A percentile compares a stretch with the other conserved stretches of the same genome.
phyloP scores from a whole-genome alignment of 495 filamentous ascomycete genomes.

The Lindgomyces ingoldianus region DNA sequence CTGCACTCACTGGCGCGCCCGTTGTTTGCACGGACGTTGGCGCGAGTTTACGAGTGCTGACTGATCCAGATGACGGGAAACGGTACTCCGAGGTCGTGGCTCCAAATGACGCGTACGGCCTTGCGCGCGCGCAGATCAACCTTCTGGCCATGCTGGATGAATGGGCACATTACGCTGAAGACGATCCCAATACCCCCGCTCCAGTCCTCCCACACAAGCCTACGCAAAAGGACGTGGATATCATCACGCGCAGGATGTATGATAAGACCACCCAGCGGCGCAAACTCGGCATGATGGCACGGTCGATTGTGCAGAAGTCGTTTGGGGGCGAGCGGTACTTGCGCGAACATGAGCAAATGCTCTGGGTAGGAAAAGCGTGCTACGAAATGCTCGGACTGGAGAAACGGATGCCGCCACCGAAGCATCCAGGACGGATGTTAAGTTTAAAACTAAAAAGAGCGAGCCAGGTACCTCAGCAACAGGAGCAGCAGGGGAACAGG shows the following conservation, averaged over 20 bases:
- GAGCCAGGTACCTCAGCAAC: conserved; percentile 1
- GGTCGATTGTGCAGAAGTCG: conserved; percentile 61
- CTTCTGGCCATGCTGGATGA: conserved; percentile 62
- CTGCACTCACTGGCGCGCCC: conserved; percentile 63
- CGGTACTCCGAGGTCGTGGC: conserved; percentile 64
- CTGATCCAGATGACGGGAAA: conserved; percentile 58
- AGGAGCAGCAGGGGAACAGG: not conserved
- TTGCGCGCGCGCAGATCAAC: conserved; percentile 64
- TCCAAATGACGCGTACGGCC: conserved; percentile 60
- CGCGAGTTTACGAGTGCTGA: conserved; percentile 63
- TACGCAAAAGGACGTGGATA: conserved; percentile 54
- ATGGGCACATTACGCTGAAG: conserved; percentile 58
- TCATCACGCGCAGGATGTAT: conserved; percentile 62
- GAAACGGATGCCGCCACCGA: conserved; percentile 9
- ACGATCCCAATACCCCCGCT: conserved; percentile 44
- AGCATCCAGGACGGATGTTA: conserved; percentile 31
- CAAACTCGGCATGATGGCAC: conserved; percentile 61
- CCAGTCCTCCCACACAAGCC: conserved; percentile 55
- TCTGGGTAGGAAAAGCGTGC: conserved; percentile 59
- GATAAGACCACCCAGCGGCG: conserved; percentile 60
- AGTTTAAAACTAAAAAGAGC: not conserved
- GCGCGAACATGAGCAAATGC: conserved; percentile 70
- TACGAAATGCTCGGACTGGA: conserved; percentile 37
- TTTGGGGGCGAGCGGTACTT: conserved; percentile 66
- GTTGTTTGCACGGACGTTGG: conserved; percentile 68